Percentiles rank a stretch among this genome's conserved stretches.
Conservation (phyloP, 1,284 basidiomycete genomes). For the Sphaerobolus stellatus region DNA sequence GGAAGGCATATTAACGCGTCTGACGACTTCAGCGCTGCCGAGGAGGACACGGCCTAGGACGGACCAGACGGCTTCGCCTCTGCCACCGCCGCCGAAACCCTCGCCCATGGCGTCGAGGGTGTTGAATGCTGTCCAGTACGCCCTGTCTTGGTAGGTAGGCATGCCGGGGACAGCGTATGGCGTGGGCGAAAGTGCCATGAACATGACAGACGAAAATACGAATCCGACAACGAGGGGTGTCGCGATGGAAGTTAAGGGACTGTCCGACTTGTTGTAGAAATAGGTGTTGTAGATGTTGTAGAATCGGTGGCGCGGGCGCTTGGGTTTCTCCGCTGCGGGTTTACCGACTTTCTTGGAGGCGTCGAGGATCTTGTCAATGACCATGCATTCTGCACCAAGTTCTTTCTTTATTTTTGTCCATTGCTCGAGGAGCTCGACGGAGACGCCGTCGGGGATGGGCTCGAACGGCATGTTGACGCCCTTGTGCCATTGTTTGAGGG, state of each 20-base stretch:
- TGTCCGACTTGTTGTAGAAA: slow-evolving; percentile 52
- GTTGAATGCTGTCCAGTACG: slow-evolving; percentile 76
- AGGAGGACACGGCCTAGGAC: slow-evolving; percentile 52
- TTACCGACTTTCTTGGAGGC: slow-evolving; percentile 38
- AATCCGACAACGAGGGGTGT: slow-evolving; percentile 51
- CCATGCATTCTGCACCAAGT: slow-evolving; percentile 70
- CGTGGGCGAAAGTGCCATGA: slow-evolving; percentile 55
- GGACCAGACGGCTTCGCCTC: slow-evolving; percentile 53
- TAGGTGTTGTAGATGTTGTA: slow-evolving; percentile 85
- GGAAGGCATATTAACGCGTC: slow-evolving; percentile 12
- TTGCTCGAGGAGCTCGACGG: slow-evolving; percentile 61
- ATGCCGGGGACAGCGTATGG: slow-evolving; percentile 63
- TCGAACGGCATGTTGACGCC: slow-evolving; percentile 54
- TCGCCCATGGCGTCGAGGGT: slow-evolving; percentile 64
- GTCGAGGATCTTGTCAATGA: slow-evolving; percentile 72
- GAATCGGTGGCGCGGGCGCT: slow-evolving; percentile 47
- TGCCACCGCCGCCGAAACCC: slow-evolving; percentile 52
- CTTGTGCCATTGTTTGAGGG: slow-evolving; percentile 67
- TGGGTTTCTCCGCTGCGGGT: slow-evolving; percentile 31
- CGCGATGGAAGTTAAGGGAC: slow-evolving; percentile 14
- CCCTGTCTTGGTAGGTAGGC: slow-evolving; percentile 71
- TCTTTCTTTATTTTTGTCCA: slow-evolving; percentile 77
- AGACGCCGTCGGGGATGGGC: slow-evolving; percentile 51
- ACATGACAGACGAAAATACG: slow-evolving; percentile 55
- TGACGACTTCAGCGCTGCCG: slow-evolving; percentile 11